Base-by-base conservation (phyloP, 495 filamentous ascomycete species). In the Cercophora scortea region DNA sequence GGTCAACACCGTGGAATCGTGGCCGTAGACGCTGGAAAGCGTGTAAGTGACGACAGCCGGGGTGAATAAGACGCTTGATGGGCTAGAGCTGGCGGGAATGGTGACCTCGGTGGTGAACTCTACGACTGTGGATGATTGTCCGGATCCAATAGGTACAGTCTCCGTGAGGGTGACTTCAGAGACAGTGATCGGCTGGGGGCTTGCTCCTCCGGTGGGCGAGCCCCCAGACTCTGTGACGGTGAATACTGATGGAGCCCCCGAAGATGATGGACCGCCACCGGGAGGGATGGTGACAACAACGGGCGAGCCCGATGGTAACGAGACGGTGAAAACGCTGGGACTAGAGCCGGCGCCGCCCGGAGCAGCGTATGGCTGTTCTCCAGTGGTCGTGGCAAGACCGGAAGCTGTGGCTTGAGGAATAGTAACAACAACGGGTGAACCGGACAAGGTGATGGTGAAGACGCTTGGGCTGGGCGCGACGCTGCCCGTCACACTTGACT, bases 161-260 rank as follows among this genome's bases (percentile, higher is more conserved):
- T 66, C 48, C 5, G 41, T 62, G 32, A 66, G 25, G 0, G 62
- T 62, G 18, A 62, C 47, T 4, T 54, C 45, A 2, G 63, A 62
- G 11, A 64, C 61, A 4, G 48, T 12, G 12, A 58, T 33, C 5
- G 51, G 51, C 11, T 33, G 32, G 10, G 25, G 6, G n/a, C 45
- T 45, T 25, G 5, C 25, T 8, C 38, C 18, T 55, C 18, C 41
- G 12, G 5, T 9, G 16, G n/a, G 16, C 5, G 44, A 34, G 13
- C 36, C 7, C 9, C 5, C 32, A 2, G 46, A 49, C 11, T 36
- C 25, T 1, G 52, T 54, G 25, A 48, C 38, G 8, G 33, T 49
- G 10, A 41, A n/a, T 7, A 41, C 47, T 25, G 25, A 25, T 25
- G 25, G 25, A 32, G 51, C 13, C 42, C 42, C 4, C 25, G 48